Evolutionary conservation across 2,329 filamentous ascomycete species (phyloP).

Genomic region (Aspergillus arachidicola): DNA sequence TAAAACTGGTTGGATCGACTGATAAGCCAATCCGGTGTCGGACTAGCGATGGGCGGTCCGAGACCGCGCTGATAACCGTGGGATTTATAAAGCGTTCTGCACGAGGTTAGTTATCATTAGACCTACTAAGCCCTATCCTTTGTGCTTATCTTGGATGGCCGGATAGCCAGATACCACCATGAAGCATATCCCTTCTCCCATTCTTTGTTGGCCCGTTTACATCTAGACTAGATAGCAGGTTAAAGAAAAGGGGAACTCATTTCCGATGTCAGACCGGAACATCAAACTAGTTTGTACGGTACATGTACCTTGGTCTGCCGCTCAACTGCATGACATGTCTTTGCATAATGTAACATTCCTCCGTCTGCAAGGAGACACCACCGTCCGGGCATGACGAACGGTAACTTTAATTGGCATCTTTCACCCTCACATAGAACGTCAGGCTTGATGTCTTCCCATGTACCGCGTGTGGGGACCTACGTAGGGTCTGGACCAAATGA

Average conservation of each 20-base stretch:
- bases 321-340: too few relatives aligned
- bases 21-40: slow-evolving; percentile 8
- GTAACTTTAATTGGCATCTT: too few relatives aligned
- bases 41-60: slow-evolving; percentile 8
- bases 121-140: background rate
- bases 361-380: too few relatives aligned
- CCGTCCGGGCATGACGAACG: too few relatives aligned
- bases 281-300: background rate
- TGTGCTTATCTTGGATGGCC: background rate
- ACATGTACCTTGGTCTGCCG: background rate
- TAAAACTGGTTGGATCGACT: background rate
- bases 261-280: background rate
- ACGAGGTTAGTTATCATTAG: background rate
- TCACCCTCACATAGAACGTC: too few relatives aligned
- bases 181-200: too few relatives aligned
- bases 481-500: too few relatives aligned
- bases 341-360: too few relatives aligned
- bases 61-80: slow-evolving; percentile 12
- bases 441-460: too few relatives aligned
- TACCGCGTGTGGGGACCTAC: too few relatives aligned
- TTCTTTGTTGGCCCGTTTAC: too few relatives aligned
- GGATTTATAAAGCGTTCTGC: background rate
- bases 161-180: background rate
- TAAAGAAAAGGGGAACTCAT: background rate
- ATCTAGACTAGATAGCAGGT: background rate